Percentiles rank a stretch among this genome's conserved stretches.
Evolutionary conservation across 2,329 filamentous ascomycete species (phyloP).

Genomic region (Chrysoporthe austroafricana): DNA sequence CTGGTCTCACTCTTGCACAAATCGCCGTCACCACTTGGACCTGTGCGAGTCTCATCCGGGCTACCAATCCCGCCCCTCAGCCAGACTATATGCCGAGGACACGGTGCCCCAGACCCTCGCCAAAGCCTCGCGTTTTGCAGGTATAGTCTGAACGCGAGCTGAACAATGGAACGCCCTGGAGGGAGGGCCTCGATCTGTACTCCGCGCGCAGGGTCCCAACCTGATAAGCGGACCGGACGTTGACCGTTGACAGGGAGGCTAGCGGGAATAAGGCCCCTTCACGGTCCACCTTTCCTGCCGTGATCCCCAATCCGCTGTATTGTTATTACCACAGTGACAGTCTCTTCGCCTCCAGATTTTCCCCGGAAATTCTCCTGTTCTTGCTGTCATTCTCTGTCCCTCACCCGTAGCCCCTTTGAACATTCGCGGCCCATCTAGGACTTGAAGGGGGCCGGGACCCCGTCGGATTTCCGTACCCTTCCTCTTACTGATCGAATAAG

Average conservation of each 20-base stretch:
- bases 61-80: background rate
- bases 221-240: constrained; percentile 26
- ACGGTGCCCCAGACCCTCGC: constrained; percentile 1
- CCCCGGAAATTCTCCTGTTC: constrained; percentile 7
- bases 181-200: background rate
- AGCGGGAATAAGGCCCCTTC: constrained; percentile 27
- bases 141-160: constrained; percentile 7
- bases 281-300: constrained; percentile 17
- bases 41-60: background rate
- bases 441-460: constrained; percentile 15
- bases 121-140: constrained; percentile 10
- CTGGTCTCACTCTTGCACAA: constrained; percentile 16
- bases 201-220: constrained; percentile 15
- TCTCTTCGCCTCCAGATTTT: constrained; percentile 16
- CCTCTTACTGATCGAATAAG: constrained; percentile 12
- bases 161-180: background rate
- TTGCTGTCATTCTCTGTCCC: background rate
- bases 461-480: background rate
- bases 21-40: constrained; percentile 17
- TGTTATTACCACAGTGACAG: constrained; percentile 19
- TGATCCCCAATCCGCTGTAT: constrained; percentile 6
- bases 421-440: constrained; percentile 10
- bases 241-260: constrained; percentile 26
- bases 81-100: constrained; percentile 3
- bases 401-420: background rate